Evolutionary conservation across 106 monocot genomes (phyloP).

Genomic region (Hemerocallis citrina): DNA sequence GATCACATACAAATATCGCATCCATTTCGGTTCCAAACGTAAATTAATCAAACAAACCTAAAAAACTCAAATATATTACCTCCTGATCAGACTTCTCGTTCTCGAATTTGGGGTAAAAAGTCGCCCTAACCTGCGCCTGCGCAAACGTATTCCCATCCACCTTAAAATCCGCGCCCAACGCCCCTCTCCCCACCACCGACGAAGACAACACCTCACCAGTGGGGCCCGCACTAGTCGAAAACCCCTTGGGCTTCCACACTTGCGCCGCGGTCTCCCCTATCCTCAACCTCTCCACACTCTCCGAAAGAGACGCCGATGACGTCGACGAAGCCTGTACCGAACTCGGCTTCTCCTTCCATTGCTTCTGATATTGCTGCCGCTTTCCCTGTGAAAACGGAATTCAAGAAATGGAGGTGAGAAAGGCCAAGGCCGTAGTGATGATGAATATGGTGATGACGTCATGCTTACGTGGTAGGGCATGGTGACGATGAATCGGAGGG

Average conservation of each 20-base stretch:
- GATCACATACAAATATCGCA: too few relatives aligned
- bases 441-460: not conserved
- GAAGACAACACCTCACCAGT: slow-evolving; percentile 5
- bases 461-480: slow-evolving; percentile 6
- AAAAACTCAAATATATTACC: too few relatives aligned
- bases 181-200: slow-evolving; percentile 36
- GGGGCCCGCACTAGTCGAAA: slow-evolving; percentile 14
- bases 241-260: slow-evolving; percentile 21
- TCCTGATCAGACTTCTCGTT: slow-evolving; percentile 99
- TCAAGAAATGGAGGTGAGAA: not conserved
- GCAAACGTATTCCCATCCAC: slow-evolving; percentile 59
- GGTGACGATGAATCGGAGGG: not conserved
- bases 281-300: slow-evolving; percentile 13
- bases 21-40: too few relatives aligned
- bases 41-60: too few relatives aligned
- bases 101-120: slow-evolving; percentile 97
- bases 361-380: slow-evolving; percentile 7
- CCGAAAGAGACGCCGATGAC: not conserved
- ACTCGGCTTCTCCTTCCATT: slow-evolving; percentile 20
- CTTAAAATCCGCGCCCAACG: slow-evolving; percentile 47
- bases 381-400: slow-evolving; percentile 8
- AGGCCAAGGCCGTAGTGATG: not conserved
- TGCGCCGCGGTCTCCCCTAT: not conserved
- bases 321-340: not conserved
- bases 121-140: slow-evolving; percentile 72